A percentile compares a stretch with the other conserved stretches of the same genome.
Conservation (phyloP, 2,329 filamentous ascomycete species). For the Monilinia fructicola region DNA sequence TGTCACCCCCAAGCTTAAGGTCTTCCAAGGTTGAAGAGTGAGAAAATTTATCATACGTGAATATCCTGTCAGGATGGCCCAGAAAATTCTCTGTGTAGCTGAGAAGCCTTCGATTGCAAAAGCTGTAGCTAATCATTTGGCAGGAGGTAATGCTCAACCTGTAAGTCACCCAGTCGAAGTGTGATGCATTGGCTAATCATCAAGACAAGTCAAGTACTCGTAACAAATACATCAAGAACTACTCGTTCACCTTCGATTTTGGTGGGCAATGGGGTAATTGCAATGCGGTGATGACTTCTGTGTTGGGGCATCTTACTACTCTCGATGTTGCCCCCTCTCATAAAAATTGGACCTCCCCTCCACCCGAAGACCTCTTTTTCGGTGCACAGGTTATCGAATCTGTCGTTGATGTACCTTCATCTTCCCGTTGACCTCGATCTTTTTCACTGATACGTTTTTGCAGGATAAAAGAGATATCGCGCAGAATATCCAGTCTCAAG, state of each 20-base stretch:
- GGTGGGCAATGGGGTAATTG: constrained; percentile 76
- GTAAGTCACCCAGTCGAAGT: constrained; percentile 50
- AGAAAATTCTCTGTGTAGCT: constrained; percentile 70
- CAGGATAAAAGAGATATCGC: constrained; percentile 82
- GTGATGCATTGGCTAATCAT: constrained; percentile 18
- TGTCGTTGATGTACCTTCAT: constrained; percentile 60
- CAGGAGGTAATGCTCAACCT: constrained; percentile 68
- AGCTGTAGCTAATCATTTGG: constrained; percentile 85
- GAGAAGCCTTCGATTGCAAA: constrained; percentile 95
- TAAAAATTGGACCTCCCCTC: constrained; percentile 73
- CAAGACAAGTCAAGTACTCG: constrained; percentile 33
- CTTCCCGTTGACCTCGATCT: not conserved
- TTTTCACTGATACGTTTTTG: constrained; percentile 19
- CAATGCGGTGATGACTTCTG: constrained; percentile 89
- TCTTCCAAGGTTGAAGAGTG: not conserved
- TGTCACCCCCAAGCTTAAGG: not conserved
- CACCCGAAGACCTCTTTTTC: constrained; percentile 71
- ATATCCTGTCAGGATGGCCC: constrained; percentile 29
- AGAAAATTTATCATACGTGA: not conserved
- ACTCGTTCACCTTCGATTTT: constrained; percentile 88
- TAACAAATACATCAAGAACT: constrained; percentile 82
- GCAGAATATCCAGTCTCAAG: constrained; percentile 79
- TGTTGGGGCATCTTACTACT: constrained; percentile 82
- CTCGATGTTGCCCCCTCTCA: constrained; percentile 73
- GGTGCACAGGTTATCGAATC: constrained; percentile 70